Base-by-base conservation (phyloP, 2,329 filamentous ascomycete genomes). In the Colletotrichum sublineola region DNA sequence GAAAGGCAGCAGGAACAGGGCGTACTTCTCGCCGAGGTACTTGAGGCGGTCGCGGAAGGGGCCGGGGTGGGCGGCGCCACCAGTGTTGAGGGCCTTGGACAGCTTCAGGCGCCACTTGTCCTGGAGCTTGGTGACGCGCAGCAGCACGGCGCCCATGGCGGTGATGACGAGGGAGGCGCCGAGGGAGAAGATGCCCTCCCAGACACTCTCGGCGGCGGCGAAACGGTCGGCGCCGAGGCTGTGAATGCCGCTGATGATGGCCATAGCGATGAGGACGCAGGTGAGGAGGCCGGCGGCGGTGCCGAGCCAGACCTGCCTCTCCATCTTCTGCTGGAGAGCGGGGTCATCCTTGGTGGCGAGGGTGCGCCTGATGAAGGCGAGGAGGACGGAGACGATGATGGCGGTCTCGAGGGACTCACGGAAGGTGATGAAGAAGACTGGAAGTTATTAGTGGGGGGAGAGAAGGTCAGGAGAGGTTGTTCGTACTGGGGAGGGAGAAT, bases 1-100 rank as follows among this genome's bases (percentile, higher is more conserved):
- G 80, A 95, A 94, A 0, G 93, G 93, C 53, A 96, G 84, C 53
- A 94, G 80, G 78, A 95, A 94, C 88, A 95, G 92, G 72, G 90
- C 90, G 77, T 95, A 94, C 79, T 92, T 93, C 80, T 93, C 89
- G 18, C 85, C 67, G 65, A 76, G 69, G 46, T 74, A 73, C 52
- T 63, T 66, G 40, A 72, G 61, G 12, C 74, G 71, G 53, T 75
- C 64, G 8, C 63, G 42, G 46, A 71, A 64, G 20, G 67, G 68
- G 2, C 62, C 71, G 8, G 53, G 9, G 50, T 73, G 68, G 29
- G 7, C 33, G 33, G 20, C 14, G 5, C 56, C 60, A 38, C 15
- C 67, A 38, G 71, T 57, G 60, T 62, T 68, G 20, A 93, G 80
- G 1, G 89, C 87, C 75, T 86, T 86, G 20, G 87, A 84, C 36